Base-by-base conservation (phyloP, 176 grass and related monocot genomes). In the Miscanthus lutarioriparius region DNA sequence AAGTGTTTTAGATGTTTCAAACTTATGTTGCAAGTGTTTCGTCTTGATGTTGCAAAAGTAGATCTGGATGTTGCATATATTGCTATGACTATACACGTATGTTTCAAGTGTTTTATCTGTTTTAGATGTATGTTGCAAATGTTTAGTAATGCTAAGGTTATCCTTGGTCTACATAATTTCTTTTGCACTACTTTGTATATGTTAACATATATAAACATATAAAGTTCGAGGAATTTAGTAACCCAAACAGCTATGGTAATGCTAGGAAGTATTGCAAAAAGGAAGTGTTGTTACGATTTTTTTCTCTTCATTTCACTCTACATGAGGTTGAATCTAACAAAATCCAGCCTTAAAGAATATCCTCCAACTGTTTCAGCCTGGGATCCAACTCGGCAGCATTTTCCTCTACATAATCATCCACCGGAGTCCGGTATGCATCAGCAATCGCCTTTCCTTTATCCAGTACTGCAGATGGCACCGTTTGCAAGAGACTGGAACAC, bases 371-470 rank as follows among this genome's bases (percentile, higher is more conserved):
- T 84, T 78, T 98, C 32, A 95, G 63, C 22, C 80, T 87, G 30
- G 92, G 87, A 75, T 95, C 89, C 70, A 85, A 76, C 44, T 76
- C 83, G 44, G 84, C 59, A 51, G 77, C 40, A 75, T 33, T 80
- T 37, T 51, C 36, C 44, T 86, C 73, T 32, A 79, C 88, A 70
- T 83, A 89, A 23, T 81, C 82, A 61, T 87, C 74, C 22, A 67
- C 40, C 38, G 95, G 92, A 67, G 79, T 84, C 63, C 82, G 85
- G 83, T 95, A 98, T 65, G 95, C 91, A 80, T 98, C 92, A 77
- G 95, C 95, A 80, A 98, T 98, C 7, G 92, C 95, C 84, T 98
- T 98, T 23, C 92, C 95, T 93, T 98, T 91, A 39, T 98, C 92
- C 72, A 95, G 59, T 17, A 93, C 85, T 16, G 76, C 83, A 37